Base-by-base conservation (phyloP, 2,329 filamentous ascomycete species). In the Pseudogymnoascus sp. region DNA sequence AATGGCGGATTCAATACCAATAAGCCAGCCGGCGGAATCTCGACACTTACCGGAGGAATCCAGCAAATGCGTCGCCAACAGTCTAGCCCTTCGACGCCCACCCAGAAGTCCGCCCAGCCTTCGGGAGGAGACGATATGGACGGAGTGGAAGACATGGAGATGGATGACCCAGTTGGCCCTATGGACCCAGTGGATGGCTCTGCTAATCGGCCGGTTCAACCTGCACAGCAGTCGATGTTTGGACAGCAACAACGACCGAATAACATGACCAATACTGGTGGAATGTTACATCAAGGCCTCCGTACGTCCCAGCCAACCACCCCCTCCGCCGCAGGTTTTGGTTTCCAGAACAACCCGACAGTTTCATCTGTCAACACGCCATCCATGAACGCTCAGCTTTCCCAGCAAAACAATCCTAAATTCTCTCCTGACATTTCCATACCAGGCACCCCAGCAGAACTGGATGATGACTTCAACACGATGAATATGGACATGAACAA, bases 351-450 rank as follows among this genome's bases (percentile, higher is more conserved):
- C 74, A 97, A 97, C 74, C 93, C 93, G 14, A 97, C 93, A 1
- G 93, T 97, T 16, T 99, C 95, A 2, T 97, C 93, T 3, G 93
- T 97, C 63, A 97, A 97, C 75, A 97, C 93, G 0, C 93, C 93
- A 0, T 96, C 93, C 0, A 82, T 97, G 64, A 89, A 89, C 65
- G 91, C 91, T 1, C 88, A 92, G 67, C 87, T 56, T 56, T 79
- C 86, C 66, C 82, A 80, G 61, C 80, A 82, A 63, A 82, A 85
- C 44, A 82, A 80, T 37, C 68, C 69, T 24, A 67, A 67, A 29
- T 72, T 74, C 62, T 73, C 73, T 13, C 65, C 80, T 81, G 84
- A 88, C 74, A 86, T 86, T 5, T 89, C 87, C 47, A 81, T 84
- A 61, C 86, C 88, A 16, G 86, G 86, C 44, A 90, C 88, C 14